Evolutionary conservation across 192 early-diverging fungal genomes (phyloP).

Genomic region (Gaertneriomyces sp.): DNA sequence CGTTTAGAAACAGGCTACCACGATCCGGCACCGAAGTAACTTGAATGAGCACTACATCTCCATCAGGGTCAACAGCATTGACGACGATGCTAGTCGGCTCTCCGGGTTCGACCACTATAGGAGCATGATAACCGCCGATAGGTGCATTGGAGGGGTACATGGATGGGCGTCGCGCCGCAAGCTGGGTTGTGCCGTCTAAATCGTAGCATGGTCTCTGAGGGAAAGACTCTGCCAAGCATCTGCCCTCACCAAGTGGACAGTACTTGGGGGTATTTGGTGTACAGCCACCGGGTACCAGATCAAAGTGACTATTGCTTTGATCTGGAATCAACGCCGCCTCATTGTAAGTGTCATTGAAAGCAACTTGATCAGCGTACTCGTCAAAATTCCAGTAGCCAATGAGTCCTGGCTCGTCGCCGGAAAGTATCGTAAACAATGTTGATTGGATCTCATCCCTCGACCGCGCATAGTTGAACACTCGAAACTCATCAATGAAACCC

Average conservation of each 20-base stretch:
- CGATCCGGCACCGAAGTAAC: not conserved
- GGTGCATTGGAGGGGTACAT: conserved; percentile 11
- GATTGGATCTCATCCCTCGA: not conserved
- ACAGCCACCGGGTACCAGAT: conserved; percentile 10
- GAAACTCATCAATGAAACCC: conserved; percentile 14
- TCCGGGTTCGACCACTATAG: not conserved
- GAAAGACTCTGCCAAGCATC: not conserved
- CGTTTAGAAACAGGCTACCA: not conserved
- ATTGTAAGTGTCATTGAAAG: not conserved
- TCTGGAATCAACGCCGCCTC: not conserved
- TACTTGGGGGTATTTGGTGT: not conserved
- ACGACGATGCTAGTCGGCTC: not conserved
- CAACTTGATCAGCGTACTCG: not conserved
- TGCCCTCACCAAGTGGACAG: conserved; percentile 7
- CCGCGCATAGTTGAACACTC: conserved; percentile 8
- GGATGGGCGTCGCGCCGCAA: not conserved
- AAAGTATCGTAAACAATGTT: not conserved
- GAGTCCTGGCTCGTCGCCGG: not conserved
- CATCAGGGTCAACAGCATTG: not conserved
- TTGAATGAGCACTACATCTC: not conserved
- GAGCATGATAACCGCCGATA: conserved; percentile 3
- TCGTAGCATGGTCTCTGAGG: conserved; percentile 8
- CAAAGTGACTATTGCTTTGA: not conserved
- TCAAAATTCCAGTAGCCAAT: conserved; percentile 13
- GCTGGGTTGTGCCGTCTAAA: conserved; percentile 3